Conservation (phyloP, 148 eudicot genomes). For the Heliosperma pusillum region DNA sequence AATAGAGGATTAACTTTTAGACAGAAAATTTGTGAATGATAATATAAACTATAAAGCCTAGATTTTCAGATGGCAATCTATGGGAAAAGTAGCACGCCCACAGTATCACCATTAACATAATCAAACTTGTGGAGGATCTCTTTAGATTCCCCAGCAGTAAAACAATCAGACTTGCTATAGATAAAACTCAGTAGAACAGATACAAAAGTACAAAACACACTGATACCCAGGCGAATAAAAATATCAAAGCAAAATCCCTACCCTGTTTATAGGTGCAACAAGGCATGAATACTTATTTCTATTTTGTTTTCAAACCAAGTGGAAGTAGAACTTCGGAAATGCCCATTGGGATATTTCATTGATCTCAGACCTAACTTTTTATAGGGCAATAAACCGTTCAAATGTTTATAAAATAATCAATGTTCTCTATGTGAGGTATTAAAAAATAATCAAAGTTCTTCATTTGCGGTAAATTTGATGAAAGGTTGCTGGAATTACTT, state of each 20-base stretch:
- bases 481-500: no score
- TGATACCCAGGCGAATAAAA: not conserved
- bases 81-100: not conserved
- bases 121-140: not conserved
- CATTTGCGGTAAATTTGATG: no score
- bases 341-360: no score
- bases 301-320: no score
- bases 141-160: not conserved
- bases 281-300: no score
- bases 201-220: not conserved
- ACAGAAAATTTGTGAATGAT: not conserved
- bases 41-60: not conserved
- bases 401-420: no score
- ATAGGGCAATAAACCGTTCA: no score
- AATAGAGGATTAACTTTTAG: not conserved
- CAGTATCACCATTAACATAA: not conserved
- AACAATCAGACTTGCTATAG: not conserved
- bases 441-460: no score
- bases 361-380: no score
- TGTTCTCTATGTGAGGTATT: no score
- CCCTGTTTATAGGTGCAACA: not conserved
- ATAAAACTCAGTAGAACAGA: not conserved
- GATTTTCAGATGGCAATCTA: not conserved
- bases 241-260: not conserved
- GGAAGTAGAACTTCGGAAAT: no score